These are phyloP conservation scores for Pochonia chlamydosporia DNA, from an alignment of 2,329 filamentous ascomycete genomes.

Conservation along the genomic window DNA sequence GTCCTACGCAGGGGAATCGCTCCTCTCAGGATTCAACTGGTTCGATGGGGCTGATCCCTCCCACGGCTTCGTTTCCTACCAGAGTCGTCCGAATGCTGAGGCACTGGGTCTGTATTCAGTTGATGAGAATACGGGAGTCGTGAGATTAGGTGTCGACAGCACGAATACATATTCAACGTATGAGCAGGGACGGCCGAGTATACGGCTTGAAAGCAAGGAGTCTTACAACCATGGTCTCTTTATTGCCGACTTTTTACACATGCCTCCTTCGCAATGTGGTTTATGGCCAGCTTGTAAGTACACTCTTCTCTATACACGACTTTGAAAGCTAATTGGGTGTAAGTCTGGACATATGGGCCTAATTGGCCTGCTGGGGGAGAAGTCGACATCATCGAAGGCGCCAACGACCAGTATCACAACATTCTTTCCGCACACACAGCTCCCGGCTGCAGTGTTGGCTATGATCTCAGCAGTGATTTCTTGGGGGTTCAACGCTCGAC, in stretches of 20 bases:
- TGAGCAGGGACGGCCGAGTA: constrained; percentile 47
- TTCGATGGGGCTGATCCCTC: constrained; percentile 53
- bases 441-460: constrained; percentile 24
- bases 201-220: constrained; percentile 61
- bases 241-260: constrained; percentile 66
- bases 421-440: constrained; percentile 57
- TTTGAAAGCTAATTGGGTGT: neutral
- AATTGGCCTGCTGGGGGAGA: constrained; percentile 61
- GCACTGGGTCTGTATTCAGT: constrained; percentile 35
- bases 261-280: constrained; percentile 66
- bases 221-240: constrained; percentile 62
- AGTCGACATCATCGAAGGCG: constrained; percentile 66
- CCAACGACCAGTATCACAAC: constrained; percentile 55
- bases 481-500: constrained; percentile 21
- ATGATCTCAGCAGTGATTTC: constrained; percentile 14
- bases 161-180: constrained; percentile 28
- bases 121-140: constrained; percentile 32
- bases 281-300: constrained; percentile 65
- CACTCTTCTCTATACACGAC: neutral
- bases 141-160: constrained; percentile 41
- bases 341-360: constrained; percentile 47
- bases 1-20: constrained; percentile 36
- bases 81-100: constrained; percentile 34
- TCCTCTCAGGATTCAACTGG: constrained; percentile 45
- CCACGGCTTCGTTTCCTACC: constrained; percentile 60